phyloP scores from a whole-genome alignment of 257 asterid genomes.

The Solanum etuberosum region DNA sequence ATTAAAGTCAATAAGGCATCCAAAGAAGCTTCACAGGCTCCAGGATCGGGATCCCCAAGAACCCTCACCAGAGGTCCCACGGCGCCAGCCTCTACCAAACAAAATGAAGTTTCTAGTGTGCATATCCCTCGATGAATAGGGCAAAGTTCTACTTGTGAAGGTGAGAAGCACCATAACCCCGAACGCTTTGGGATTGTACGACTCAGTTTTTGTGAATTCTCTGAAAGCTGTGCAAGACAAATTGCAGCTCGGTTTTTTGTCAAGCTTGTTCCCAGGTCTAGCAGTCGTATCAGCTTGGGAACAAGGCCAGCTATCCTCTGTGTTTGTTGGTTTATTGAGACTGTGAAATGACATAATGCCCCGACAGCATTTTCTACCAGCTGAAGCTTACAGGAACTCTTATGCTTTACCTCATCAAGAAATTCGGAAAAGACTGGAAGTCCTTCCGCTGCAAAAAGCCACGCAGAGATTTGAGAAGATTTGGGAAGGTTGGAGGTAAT shows the following conservation, averaged over 20 bases:
- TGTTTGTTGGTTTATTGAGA: constrained; percentile 12
- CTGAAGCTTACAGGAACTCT: constrained; percentile 10
- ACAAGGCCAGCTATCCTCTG: constrained; percentile 42
- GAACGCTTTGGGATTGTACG: constrained; percentile 28
- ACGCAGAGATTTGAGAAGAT: constrained; percentile 24
- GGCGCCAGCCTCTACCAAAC: constrained; percentile 47
- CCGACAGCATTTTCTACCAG: constrained; percentile 41
- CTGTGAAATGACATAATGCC: constrained; percentile 44
- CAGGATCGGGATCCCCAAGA: constrained; percentile 30
- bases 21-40: constrained; percentile 45
- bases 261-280: constrained; percentile 32
- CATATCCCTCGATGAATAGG: constrained; percentile 47
- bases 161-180: constrained; percentile 43
- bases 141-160: constrained; percentile 32
- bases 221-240: constrained; percentile 47
- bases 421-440: constrained; percentile 16
- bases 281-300: constrained; percentile 31
- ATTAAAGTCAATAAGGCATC: constrained; percentile 60
- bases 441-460: constrained; percentile 40
- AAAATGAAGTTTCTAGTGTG: constrained; percentile 36
- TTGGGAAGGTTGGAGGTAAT: constrained; percentile 39
- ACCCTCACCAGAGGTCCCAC: constrained; percentile 34
- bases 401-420: constrained; percentile 14
- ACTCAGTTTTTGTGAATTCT: constrained; percentile 27
- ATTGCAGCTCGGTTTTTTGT: constrained; percentile 29